Conservation (phyloP, 352 stramenopile species). For the Pythium scleroteichum region DNA sequence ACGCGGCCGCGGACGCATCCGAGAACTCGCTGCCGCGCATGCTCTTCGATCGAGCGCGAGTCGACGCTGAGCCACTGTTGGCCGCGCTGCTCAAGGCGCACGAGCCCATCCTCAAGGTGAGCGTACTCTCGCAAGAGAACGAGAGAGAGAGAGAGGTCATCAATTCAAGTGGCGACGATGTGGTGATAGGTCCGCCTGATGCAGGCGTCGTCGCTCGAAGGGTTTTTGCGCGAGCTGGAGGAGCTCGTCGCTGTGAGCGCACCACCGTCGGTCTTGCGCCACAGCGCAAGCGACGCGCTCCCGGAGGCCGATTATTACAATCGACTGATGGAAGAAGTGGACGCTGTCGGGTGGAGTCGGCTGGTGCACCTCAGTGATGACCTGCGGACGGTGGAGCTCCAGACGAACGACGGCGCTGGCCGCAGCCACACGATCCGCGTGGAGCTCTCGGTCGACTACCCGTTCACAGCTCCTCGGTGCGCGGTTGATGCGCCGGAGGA, state of each 20-base stretch:
- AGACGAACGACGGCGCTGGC: conserved; percentile 37
- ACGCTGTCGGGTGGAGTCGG: conserved; percentile 58
- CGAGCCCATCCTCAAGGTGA: conserved; percentile 49
- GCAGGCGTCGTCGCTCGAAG: conserved; percentile 53
- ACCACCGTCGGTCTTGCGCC: conserved; percentile 1
- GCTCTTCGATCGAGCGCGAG: conserved; percentile 38
- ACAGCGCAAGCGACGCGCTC: conserved; percentile 17
- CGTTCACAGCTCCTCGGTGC: conserved; percentile 31
- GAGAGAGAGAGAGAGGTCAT: no score
- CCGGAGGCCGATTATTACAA: conserved; percentile 61
- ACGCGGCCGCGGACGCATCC: conserved; percentile 9
- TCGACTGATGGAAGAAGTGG: conserved; percentile 59
- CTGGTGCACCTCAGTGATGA: conserved; percentile 61
- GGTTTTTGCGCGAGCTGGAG: conserved; percentile 56
- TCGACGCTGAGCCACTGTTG: conserved; percentile 62
- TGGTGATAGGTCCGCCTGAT: conserved; percentile 39
- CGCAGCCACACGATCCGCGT: conserved; percentile 52
- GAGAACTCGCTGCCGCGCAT: conserved; percentile 9
- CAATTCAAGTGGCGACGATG: no score
- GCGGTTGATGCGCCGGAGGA: conserved; percentile 57
- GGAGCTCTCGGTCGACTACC: conserved; percentile 45
- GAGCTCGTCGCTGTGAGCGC: conserved; percentile 58
- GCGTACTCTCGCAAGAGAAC: no score
- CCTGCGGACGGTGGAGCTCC: conserved; percentile 53
- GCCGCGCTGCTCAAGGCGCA: conserved; percentile 44